Evolutionary conservation across 2,329 filamentous ascomycete genomes (phyloP), one percentile per base, ranked within the genome.

Genomic region (Fusarium staphyleae): DNA sequence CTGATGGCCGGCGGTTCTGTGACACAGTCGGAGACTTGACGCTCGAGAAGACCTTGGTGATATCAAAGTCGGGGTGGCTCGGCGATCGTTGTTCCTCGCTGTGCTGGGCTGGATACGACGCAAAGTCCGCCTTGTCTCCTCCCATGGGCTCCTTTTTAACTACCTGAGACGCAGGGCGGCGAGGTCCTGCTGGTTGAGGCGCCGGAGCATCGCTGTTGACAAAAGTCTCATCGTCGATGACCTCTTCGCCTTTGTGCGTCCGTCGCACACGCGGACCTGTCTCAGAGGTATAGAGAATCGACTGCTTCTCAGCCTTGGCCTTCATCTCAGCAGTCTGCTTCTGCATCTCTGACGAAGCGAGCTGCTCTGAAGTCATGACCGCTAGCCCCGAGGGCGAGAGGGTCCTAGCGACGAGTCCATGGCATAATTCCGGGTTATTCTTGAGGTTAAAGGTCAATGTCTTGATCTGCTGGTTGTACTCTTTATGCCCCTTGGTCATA

Each of bases 171-270:
- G 57, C 57, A 46, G 61, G 53, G n/a, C 60, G 64, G 19, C 65
- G 60, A 33, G 59, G 56, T 19, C 59, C 65, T 19, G 50, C 46
- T 12, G 61, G 63, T 8, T 66, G 52, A 18, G 74, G 72, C 14
- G 69, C 65, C 8, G 70, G 70, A n/a, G 69, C 67, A 18, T 76
- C 72, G 29, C 68, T 71, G 11, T 66, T 69, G n/a, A 73, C 55
- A 30, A 74, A 71, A n/a, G 75, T 80, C 28, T 96, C 91, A 37
- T 89, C 86, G 57, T 93, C 92, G 13, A 98, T 82, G 13, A 96
- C 74, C 70, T 98, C 95, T 52, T 97, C 93, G 11, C 95, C 95
- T 73, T 98, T 98, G 77, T 98, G 93, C 2, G 93, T 97, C 63
- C 90, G 87, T 66, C 92, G 85, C 50, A 97, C 87, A 3, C 92